These are phyloP conservation scores for Penicillium canariense DNA, from an alignment of 495 filamentous ascomycete genomes.

Conservation along the genomic window DNA sequence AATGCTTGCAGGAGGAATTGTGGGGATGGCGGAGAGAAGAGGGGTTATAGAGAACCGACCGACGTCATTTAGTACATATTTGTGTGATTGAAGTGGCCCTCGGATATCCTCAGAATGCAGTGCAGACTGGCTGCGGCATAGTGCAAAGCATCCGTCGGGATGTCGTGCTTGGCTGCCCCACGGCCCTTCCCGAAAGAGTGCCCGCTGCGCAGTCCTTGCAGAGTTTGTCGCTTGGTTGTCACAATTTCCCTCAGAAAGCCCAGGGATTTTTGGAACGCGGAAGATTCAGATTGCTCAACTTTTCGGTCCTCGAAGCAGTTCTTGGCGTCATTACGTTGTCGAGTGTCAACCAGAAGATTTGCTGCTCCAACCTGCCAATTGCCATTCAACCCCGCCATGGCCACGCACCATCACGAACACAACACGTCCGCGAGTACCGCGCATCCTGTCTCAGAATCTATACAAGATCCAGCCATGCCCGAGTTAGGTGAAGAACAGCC, in stretches of 20 bases:
- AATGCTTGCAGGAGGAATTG: background rate
- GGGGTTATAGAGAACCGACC: background rate
- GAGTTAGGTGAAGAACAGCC: constrained; percentile 33
- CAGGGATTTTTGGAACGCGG: no score
- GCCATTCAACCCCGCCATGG: background rate
- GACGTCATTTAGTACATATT: constrained; percentile 4
- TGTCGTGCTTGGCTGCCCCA: constrained; percentile 26
- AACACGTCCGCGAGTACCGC: background rate
- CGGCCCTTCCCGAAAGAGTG: constrained; percentile 18
- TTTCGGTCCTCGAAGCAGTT: background rate
- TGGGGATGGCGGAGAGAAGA: background rate
- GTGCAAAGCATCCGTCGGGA: constrained; percentile 7
- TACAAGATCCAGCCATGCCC: constrained; percentile 2
- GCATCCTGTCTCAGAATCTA: background rate
- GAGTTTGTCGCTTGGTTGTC: background rate
- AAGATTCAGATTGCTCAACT: no score
- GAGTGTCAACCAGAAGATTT: background rate
- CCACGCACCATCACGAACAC: background rate
- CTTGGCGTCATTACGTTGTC: background rate
- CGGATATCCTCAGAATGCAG: no score
- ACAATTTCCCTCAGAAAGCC: no score
- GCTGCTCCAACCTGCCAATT: background rate
- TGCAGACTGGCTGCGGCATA: no score
- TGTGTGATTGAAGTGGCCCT: no score
- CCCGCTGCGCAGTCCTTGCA: constrained; percentile 13